Base-by-base conservation (phyloP, 2,329 filamentous ascomycete species). In the Diplodia corticola region DNA sequence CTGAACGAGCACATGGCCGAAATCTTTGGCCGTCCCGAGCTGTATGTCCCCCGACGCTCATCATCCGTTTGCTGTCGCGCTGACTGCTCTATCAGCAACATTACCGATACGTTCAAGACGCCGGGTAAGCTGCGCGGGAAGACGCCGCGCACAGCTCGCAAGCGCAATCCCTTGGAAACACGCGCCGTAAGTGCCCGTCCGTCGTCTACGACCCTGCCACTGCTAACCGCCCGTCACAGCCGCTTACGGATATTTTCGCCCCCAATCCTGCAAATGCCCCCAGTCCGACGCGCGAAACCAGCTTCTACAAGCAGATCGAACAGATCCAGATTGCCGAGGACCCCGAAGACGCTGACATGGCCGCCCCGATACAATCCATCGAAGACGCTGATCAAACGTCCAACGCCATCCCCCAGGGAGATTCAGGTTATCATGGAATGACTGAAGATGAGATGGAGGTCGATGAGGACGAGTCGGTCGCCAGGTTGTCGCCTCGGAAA, bases 1-100 rank as follows among this genome's bases (percentile, higher is more conserved):
- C 83, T 99, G 72, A 98, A 99, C 75, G 95, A 98, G 80, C 95
- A 99, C 78, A 97, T 99, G 94, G 88, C 88, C 59, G 92, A 96
- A 69, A 92, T 99, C 74, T 96, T 98, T 77, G 90, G 89, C 73
- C 88, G 90, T 72, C 91, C 93, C 74, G 88, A 93, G 79, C 87
- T 93, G 95, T 97, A 86, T 74, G 90, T 67, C 67, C 65, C 30
- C 15, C 7, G 3, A n/a, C 2, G 7, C 15, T 68, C n/a, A 67
- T 68, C 63, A 64, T 63, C 40, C 60, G 53, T 22, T 59, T 44
- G 37, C 40, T 30, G 9, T n/a, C 30, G 26, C 20, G 61, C 66
- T 63, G 69, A 64, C 10, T 24, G 35, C 57, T 64, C 75, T 80
- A 65, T 68, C 73, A 98, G 95, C 69, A 94, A 94, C 76, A 89